phyloP scores from a whole-genome alignment of 192 early-diverging fungal genomes.

The Coemansia sp. region DNA sequence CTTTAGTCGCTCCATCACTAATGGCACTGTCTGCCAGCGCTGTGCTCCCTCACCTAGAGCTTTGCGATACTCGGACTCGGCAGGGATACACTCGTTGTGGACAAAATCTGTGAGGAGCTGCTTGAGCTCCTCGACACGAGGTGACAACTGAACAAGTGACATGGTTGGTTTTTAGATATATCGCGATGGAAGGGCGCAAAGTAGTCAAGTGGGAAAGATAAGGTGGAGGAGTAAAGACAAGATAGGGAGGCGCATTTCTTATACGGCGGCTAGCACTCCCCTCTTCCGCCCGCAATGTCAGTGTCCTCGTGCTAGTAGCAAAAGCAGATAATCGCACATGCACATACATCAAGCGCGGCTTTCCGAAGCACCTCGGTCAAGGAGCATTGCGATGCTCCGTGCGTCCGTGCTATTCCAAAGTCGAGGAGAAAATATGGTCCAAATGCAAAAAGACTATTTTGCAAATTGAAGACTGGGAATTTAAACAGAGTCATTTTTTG shows the following conservation, averaged over 20 bases:
- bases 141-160: slow-evolving; percentile 50
- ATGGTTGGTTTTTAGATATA: not conserved
- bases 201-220: not conserved
- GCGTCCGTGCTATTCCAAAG: not conserved
- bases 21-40: slow-evolving; percentile 85
- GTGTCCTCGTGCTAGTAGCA: not conserved
- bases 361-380: not conserved
- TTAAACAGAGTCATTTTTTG: not conserved
- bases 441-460: not conserved
- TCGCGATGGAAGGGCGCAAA: not conserved
- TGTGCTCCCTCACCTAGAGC: slow-evolving; percentile 76
- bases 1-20: slow-evolving; percentile 89
- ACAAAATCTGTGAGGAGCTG: slow-evolving; percentile 45
- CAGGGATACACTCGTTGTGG: slow-evolving; percentile 93
- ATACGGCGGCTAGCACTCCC: not conserved
- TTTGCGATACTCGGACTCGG: slow-evolving; percentile 72
- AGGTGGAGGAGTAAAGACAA: not conserved
- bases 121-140: slow-evolving; percentile 45
- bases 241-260: not conserved
- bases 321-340: not conserved
- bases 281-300: not conserved
- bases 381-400: slow-evolving; percentile 5
- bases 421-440: not conserved
- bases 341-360: not conserved
- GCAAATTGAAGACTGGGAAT: not conserved